Conservation (phyloP, 1,139 yeast species). For the Hyphopichia khmerensis region DNA sequence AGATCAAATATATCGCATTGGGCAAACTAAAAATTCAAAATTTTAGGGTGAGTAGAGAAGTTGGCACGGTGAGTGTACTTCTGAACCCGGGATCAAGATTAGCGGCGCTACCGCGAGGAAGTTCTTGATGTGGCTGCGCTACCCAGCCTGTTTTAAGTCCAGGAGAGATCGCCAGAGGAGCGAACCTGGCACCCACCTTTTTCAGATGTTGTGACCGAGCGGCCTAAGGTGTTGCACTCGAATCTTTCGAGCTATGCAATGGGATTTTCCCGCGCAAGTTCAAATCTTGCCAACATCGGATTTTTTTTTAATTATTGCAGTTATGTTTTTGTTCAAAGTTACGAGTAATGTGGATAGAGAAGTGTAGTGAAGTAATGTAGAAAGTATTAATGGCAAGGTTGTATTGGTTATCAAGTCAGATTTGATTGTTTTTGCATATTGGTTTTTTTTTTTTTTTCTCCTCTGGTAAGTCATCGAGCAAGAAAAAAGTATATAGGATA, state of each 20-base stretch:
- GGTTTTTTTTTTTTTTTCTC: slow-evolving; percentile 10
- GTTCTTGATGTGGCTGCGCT: too few relatives aligned
- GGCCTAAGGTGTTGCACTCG: slow-evolving; percentile 82
- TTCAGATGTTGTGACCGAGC: slow-evolving; percentile 68
- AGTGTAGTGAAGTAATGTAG: too few relatives aligned
- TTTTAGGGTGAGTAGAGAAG: too few relatives aligned
- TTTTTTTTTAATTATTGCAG: neutral
- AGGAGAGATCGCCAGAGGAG: neutral
- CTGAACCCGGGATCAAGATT: too few relatives aligned
- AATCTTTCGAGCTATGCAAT: slow-evolving; percentile 49
- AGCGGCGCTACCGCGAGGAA: too few relatives aligned
- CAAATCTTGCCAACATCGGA: slow-evolving; percentile 86
- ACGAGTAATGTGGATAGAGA: too few relatives aligned
- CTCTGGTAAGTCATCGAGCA: neutral
- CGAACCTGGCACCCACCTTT: too few relatives aligned
- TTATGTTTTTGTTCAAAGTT: too few relatives aligned
- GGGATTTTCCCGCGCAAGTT: slow-evolving; percentile 88
- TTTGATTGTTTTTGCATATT: slow-evolving; percentile 21
- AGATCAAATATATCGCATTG: too few relatives aligned
- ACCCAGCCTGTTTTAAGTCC: neutral
- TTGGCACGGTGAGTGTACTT: too few relatives aligned
- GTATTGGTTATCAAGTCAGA: slow-evolving; percentile 8
- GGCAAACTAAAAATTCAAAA: too few relatives aligned
- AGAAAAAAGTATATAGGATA: neutral
- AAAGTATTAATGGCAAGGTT: too few relatives aligned